Percentiles rank a stretch among this genome's conserved stretches.
Evolutionary conservation across 352 stramenopile genomes (phyloP).

Genomic region (Globisporangium solare): DNA sequence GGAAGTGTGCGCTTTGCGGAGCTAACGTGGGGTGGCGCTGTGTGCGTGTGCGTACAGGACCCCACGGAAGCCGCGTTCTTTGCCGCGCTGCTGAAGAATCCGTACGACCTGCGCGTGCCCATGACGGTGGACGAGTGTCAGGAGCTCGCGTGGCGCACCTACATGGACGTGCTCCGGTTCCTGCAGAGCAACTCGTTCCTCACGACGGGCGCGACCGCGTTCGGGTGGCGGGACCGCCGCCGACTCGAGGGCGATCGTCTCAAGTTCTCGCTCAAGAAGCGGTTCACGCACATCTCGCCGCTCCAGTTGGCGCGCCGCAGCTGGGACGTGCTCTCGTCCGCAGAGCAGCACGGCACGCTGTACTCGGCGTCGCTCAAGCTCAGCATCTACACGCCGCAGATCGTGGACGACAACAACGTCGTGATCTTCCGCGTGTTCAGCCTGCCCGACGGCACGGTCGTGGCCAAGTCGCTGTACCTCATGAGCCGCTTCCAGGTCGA

Average conservation of each 20-base stretch:
- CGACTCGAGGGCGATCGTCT: conserved; percentile 16
- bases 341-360: conserved; percentile 16
- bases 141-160: conserved; percentile 27
- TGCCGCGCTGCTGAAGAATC: not conserved
- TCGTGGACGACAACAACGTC: conserved; percentile 60
- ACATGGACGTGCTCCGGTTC: conserved; percentile 39
- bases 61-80: not conserved
- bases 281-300: conserved; percentile 16
- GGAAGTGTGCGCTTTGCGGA: no score
- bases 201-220: conserved; percentile 24
- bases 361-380: conserved; percentile 48
- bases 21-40: not conserved
- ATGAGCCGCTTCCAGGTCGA: conserved; percentile 35
- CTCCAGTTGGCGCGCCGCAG: conserved; percentile 15
- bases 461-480: conserved; percentile 47
- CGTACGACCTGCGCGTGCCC: conserved; percentile 16
- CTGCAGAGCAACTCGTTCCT: conserved; percentile 29
- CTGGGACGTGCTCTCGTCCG: conserved; percentile 20
- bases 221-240: conserved; percentile 33
- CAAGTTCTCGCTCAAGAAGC: conserved; percentile 31
- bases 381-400: conserved; percentile 34
- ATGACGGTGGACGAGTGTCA: conserved; percentile 41
- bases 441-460: conserved; percentile 12
- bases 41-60: not conserved
- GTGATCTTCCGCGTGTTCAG: conserved; percentile 47